These are phyloP conservation scores for Serendipita sp. DNA, from an alignment of 768 basidiomycete genomes.

Conservation along the genomic window DNA sequence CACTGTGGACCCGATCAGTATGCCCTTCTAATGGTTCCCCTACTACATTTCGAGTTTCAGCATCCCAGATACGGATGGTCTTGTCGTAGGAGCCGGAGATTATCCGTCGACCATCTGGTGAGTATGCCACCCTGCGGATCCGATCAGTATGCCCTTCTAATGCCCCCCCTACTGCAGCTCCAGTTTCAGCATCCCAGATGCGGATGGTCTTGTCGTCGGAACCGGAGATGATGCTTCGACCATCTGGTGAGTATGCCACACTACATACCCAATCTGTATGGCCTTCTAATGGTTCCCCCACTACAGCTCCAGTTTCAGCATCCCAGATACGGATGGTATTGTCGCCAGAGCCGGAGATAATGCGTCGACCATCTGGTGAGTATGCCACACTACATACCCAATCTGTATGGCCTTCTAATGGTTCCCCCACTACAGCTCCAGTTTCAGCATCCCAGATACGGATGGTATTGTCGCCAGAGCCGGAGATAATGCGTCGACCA, in stretches of 20 bases:
- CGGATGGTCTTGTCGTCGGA: slow-evolving; percentile 27
- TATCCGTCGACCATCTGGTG: neutral
- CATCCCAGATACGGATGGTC: too few relatives aligned
- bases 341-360: slow-evolving; percentile 26
- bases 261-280: slow-evolving; percentile 29
- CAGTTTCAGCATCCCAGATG: slow-evolving; percentile 27
- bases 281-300: slow-evolving; percentile 18
- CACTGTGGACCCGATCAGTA: too few relatives aligned
- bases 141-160: neutral
- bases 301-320: slow-evolving; percentile 19
- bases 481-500: neutral
- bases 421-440: neutral
- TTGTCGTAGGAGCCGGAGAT: neutral
- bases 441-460: slow-evolving; percentile 8
- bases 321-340: slow-evolving; percentile 30
- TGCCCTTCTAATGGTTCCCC: too few relatives aligned
- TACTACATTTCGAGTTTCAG: too few relatives aligned
- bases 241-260: slow-evolving; percentile 28
- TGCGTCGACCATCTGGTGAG: slow-evolving; percentile 25
- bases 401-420: neutral
- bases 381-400: slow-evolving; percentile 24
- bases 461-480: neutral
- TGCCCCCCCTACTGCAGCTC: slow-evolving; percentile 6
- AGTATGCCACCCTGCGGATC: slow-evolving; percentile 11
- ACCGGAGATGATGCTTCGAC: slow-evolving; percentile 24